These are phyloP conservation scores for Acacia pycnantha DNA, from an alignment of 331 rosid species.

Conservation along the genomic window DNA sequence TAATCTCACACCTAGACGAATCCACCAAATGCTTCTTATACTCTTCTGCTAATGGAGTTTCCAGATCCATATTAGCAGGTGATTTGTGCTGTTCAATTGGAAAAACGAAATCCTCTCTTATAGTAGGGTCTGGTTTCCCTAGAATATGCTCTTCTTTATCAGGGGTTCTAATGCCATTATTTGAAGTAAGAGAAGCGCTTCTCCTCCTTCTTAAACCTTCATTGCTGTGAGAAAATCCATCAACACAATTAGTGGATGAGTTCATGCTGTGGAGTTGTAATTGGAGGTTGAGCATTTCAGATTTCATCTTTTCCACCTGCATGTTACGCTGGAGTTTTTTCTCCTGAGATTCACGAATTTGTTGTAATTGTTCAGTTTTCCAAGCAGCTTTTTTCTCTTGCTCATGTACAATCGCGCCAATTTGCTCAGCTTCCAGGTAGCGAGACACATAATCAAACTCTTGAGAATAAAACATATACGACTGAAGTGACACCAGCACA, in stretches of 20 bases:
- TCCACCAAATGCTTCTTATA: slow-evolving; percentile 44
- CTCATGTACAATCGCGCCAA: slow-evolving; percentile 92
- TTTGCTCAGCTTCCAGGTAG: slow-evolving; percentile 97
- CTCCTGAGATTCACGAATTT: slow-evolving; percentile 85
- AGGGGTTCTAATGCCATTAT: slow-evolving; percentile 46
- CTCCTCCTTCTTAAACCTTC: slow-evolving; percentile 80
- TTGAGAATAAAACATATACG: slow-evolving; percentile 86
- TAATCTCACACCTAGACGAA: slow-evolving; percentile 65
- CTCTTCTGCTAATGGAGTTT: slow-evolving; percentile 49
- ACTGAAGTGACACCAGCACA: slow-evolving; percentile 93
- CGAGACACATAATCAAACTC: slow-evolving; percentile 88
- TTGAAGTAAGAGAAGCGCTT: slow-evolving; percentile 53
- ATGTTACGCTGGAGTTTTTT: slow-evolving; percentile 74
- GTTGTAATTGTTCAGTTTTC: slow-evolving; percentile 89
- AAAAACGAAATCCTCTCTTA: slow-evolving; percentile 51
- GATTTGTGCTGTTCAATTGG: slow-evolving; percentile 43
- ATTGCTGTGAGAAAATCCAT: slow-evolving; percentile 54
- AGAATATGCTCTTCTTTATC: slow-evolving; percentile 48
- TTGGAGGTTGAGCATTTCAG: slow-evolving; percentile 97
- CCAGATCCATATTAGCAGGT: slow-evolving; percentile 46
- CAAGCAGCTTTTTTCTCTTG: slow-evolving; percentile 99
- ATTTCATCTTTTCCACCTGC: slow-evolving; percentile 98
- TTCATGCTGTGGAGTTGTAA: slow-evolving; percentile 72
- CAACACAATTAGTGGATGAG: slow-evolving; percentile 50
- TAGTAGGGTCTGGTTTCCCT: slow-evolving; percentile 38